Evolutionary conservation across 305 asterid genomes (phyloP), one percentile per base, ranked within the genome.

Genomic region (Fraxinus sp.): DNA sequence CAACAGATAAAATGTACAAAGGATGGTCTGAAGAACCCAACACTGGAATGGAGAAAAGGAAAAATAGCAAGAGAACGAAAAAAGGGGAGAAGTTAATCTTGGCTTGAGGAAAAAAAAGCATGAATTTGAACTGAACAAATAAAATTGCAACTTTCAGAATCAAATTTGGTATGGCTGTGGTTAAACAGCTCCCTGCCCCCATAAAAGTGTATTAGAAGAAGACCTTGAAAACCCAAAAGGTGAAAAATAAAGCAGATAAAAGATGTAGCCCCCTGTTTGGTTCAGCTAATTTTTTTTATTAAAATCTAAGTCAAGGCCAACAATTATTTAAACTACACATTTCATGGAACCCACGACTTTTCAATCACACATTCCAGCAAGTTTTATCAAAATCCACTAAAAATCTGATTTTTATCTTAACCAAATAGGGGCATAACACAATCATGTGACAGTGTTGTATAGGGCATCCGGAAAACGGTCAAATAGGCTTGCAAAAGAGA

Each of bases 11-110:
- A 84, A 84, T 86, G 36, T 37, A 41, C 89, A 97, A 79, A 26
- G 99, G 98, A 84, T 95, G 99, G 90, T 88, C 95, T 83, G 76
- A 82, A 7, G 99, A 95, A 82, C 99, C 99, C 88, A 97, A 86
- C 85, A 95, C 99, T 97, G 73, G 80, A 82, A 84, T 39, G 80
- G 77, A 74, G 37, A 85, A 87, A 84, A 32, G 59, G 77, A 79
- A 86, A 74, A 83, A 43, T 28, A 36, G 24, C 78, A 85, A 37
- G 41, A 77, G 46, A 84, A 68, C 80, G 39, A 71, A 52, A 62
- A 62, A 73, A 2, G 10, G 18, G 37, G 79, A 75, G 64, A 71
- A 71, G 26, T 71, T 32, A 71, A 71, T 71, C 24, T 71, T 7
- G 6, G 16, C 70, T 78, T 37, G 43, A 35, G 11, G 59, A 36